Conservation (phyloP, 371 early-diverging fungal species). For the Circinella umbellata region DNA sequence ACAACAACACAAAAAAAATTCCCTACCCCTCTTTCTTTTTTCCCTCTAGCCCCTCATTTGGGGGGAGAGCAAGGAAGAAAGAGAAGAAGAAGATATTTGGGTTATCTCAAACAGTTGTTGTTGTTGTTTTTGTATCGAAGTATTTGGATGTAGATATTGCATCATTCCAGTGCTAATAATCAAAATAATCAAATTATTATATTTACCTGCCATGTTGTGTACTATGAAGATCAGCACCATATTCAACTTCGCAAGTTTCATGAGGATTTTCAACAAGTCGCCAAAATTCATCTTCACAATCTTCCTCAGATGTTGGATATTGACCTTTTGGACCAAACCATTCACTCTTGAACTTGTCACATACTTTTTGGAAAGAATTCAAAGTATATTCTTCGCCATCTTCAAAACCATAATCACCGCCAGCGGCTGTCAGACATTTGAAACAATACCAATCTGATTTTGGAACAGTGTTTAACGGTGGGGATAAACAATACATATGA, state of each 20-base stretch:
- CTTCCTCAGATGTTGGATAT: slow-evolving; percentile 72
- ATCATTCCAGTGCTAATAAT: too few species aligned
- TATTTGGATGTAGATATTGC: too few species aligned
- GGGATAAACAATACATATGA: slow-evolving; percentile 83
- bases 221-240: slow-evolving; percentile 95
- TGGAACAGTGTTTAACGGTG: slow-evolving; percentile 71
- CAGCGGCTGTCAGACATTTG: slow-evolving; percentile 78
- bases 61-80: neutral
- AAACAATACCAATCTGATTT: slow-evolving; percentile 87
- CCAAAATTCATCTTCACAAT: slow-evolving; percentile 96
- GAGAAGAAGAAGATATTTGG: neutral
- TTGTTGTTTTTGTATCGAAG: neutral
- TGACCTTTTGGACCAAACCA: slow-evolving; percentile 60
- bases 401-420: slow-evolving; percentile 93
- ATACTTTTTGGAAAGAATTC: slow-evolving; percentile 77
- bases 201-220: slow-evolving; percentile 85
- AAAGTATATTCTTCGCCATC: slow-evolving; percentile 83
- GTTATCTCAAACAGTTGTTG: too few species aligned
- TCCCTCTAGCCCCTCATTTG: neutral
- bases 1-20: too few species aligned
- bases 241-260: slow-evolving; percentile 92
- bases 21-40: neutral
- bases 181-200: neutral
- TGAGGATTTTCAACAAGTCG: slow-evolving; percentile 84
- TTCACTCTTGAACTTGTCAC: slow-evolving; percentile 80